Evolutionary conservation across 1,139 yeast genomes (phyloP), one percentile per base, ranked within the genome.

Genomic region (Yamadazyma diddensiae): DNA sequence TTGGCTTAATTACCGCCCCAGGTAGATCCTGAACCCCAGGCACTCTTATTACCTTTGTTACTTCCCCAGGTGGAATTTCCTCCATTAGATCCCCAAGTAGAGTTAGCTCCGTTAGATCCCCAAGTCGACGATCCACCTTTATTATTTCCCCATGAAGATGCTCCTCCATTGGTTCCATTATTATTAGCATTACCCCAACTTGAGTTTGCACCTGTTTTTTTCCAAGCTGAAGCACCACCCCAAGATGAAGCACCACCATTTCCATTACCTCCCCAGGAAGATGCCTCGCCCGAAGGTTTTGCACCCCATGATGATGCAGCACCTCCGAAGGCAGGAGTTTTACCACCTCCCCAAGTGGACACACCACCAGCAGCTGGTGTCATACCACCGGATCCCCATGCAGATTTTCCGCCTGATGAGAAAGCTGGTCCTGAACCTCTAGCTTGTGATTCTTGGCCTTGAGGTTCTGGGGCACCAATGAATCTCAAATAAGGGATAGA

Each of bases 401-500:
- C 57, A 2, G 69, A 59, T 34, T 60, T 55, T 4, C 60, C 67
- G 9, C 70, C 71, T 2, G 70, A 56, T 2, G 71, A 56, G 52
- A 66, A 68, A 3, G 75, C 66, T 3, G 75, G 73, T 8, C 42
- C 41, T 1, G 62, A 66, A 40, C 34, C 54, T 29, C 45, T 45
- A 64, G 57, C 38, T 53, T 53, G 23, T 28, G 31, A 41, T 24
- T 46, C 35, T 24, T 24, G 32, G 7, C 27, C 30, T 6, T 28
- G 28, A 8, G 39, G 35, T 12, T 45, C 53, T 3, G 63, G 53
- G 1, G 78, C 80, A 28, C 80, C 81, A 41, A 81, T 77, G 47
- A 86, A 83, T 47, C 92, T 86, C 49, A 83, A 80, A 53, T 86
- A 90, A 11, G 96, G 83, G 31, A 90, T 70, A 28, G 83, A 70